Base-by-base conservation (phyloP, 2,329 filamentous ascomycete genomes). In the Fusarium tjaetaba region DNA sequence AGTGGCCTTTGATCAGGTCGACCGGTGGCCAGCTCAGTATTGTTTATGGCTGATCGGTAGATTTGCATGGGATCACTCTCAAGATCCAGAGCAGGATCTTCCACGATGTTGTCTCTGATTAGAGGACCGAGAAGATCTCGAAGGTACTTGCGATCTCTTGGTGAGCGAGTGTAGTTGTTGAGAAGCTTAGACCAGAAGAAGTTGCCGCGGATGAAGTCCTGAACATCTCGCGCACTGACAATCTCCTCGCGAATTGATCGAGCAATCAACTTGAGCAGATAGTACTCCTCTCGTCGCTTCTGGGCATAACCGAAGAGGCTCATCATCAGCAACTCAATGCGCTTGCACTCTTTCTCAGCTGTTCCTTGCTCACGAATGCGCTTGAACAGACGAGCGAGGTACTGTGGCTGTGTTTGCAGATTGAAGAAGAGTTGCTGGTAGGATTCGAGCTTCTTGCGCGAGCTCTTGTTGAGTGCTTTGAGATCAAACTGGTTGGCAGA, bases 391-490 rank as follows among this genome's bases (percentile, higher is more conserved):
- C 95, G 90, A 34, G 95, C 94, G 46, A 99, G 89, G 79, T 99
- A 99, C 72, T 97, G 94, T 7, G 96, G 94, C 78, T 99, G 97
- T 1, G 96, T 99, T 81, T 99, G 96, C 8, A 99, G 89, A 70
- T 95, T 92, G 86, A 99, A 98, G 85, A 99, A 99, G 20, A 99
- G 89, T 79, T 98, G 95, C 82, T 99, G 97, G 81, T 99, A 99
- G 30, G 94, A 94, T 77, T 98, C 96, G 2, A 99, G 89, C 87
- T 98, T 99, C 83, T 94, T 94, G 72, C 96, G 89, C 3, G 96
- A 98, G 78, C 94, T 94, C 84, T 98, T 98, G 86, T 99, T 99
- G 76, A 99, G 88, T 1, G 97, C 96, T 83, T 98, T 98, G 53
- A 99, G 89, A 80, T 99, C 96, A 79, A 97, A 97, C 13, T 96